Evolutionary conservation across 2,329 filamentous ascomycete genomes (phyloP), one percentile per base, ranked within the genome.

Genomic region (Ascochyta lentis): DNA sequence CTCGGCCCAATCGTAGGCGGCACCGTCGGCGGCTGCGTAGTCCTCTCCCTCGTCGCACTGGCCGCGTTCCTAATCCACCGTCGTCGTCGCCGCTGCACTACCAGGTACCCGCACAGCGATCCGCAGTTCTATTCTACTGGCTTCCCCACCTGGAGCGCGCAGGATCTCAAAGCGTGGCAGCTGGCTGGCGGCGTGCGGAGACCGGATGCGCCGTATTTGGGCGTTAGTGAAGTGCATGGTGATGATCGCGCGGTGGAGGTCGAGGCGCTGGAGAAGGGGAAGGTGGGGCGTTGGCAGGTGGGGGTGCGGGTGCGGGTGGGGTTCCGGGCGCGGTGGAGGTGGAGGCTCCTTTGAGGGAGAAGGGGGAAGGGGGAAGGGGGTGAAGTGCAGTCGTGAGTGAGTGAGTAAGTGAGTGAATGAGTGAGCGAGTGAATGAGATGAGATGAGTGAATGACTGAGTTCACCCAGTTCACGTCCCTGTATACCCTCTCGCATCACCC

Each of bases 1-100:
- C 44, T 73, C 9, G 71, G 62, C n/a, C 65, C 66, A 10, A 74
- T 76, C 15, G 61, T 72, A 9, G 72, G 73, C 45, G 70, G 70
- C 26, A 72, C 71, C 5, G 50, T 76, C 7, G 71, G 70, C 31
- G 72, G 67, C 1, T 61, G 72, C 31, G 55, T 61, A 8, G 62
- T 67, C 29, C 12, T 74, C 27, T 66, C 58, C 23, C 62, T 66
- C 40, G 55, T 73, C 39, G 56, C 60, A 4, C 56, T 70, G 16
- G 54, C 50, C 22, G 52, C 65, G 27, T 60, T 72, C 38, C 63
- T 69, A 26, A 49, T 67, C 38, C 64, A 67, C 24, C 62, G 66
- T 13, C 47, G 59, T 3, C 59, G 64, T 29, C 52, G 29, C 42
- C 6, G 35, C 27, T 13, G 29, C 33, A 16, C 33, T 16, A 15